These are phyloP conservation scores for Monosporascus sp. DNA, from an alignment of 2,329 filamentous ascomycete genomes.

Conservation along the genomic window DNA sequence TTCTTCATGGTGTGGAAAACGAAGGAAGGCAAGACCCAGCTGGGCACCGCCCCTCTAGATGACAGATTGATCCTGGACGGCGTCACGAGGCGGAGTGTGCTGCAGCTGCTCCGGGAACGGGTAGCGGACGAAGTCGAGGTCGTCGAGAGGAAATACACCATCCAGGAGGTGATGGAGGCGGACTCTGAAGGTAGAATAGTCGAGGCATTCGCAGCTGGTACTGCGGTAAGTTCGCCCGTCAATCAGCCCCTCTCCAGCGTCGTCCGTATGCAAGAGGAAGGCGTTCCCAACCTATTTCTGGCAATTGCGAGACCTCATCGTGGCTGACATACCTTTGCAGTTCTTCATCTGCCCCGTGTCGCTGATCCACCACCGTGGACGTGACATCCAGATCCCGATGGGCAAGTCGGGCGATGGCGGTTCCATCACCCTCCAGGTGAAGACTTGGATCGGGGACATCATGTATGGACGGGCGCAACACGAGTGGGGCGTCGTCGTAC, in stretches of 20 bases:
- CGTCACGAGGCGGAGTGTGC: slow-evolving; percentile 74
- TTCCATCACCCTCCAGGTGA: slow-evolving; percentile 55
- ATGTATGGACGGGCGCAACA: slow-evolving; percentile 69
- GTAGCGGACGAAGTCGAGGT: slow-evolving; percentile 59
- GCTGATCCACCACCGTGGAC: slow-evolving; percentile 60
- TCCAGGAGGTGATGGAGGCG: slow-evolving; percentile 70
- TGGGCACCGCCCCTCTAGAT: slow-evolving; percentile 78
- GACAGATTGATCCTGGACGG: slow-evolving; percentile 83
- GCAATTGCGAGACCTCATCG: too few relatives aligned
- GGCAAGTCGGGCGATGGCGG: slow-evolving; percentile 46
- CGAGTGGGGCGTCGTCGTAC: slow-evolving; percentile 63
- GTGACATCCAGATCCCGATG: slow-evolving; percentile 59
- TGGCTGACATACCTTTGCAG: slow-evolving; percentile 30
- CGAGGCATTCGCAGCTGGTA: slow-evolving; percentile 83
- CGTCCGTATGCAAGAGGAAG: background rate
- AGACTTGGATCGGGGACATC: slow-evolving; percentile 63
- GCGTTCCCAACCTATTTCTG: too few relatives aligned
- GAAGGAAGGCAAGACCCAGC: slow-evolving; percentile 57
- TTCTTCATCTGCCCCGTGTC: slow-evolving; percentile 68
- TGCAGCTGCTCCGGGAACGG: slow-evolving; percentile 65
- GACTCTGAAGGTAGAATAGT: slow-evolving; percentile 68
- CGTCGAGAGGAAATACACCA: slow-evolving; percentile 78
- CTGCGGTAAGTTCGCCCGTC: slow-evolving; percentile 56
- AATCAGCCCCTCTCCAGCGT: background rate
- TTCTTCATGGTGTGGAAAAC: slow-evolving; percentile 81